Base-by-base conservation (phyloP, 2,329 filamentous ascomycete species). In the Fonsecaea erecta region DNA sequence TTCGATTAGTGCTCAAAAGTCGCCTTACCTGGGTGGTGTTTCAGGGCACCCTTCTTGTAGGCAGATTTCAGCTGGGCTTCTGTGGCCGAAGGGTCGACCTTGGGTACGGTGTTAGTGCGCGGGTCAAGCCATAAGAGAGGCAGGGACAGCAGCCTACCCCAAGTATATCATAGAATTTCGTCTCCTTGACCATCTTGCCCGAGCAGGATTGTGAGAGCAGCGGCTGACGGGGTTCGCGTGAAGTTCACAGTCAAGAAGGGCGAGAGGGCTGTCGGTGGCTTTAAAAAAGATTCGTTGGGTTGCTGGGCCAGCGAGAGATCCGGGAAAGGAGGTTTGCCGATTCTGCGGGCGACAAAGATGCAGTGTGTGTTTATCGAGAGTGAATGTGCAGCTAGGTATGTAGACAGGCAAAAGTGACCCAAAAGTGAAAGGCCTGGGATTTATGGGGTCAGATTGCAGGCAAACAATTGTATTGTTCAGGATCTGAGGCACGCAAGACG, bases 51-150 rank as follows among this genome's bases (percentile, higher is more conserved):
- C 76, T 96, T 97, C 75, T 92, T 90, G 81, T 99, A 99, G 18
- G 94, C 92, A 75, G 93, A 93, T 84, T 95, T 97, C 71, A 99
- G 83, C 80, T 97, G 90, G 72, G 89, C 83, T 74, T 98, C 94
- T 65, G 90, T 90, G 71, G 91, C 62, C 74, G 86, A 88, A 70
- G 92, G 89, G 73, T 90, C 71, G 72, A 96, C 91, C 92, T n/a
- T 96, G 71, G 30, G 48, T 52, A 62, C 65, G 71, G 63, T 34
- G 74, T 77, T 65, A 74, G 62, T 69, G 18, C 7, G 14, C 26
- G 51, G n/a, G 21, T 43, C 24, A 32, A 61, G 64, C 37, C 55
- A 35, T 30, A 14, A 30, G 55, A 18, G 16, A 70, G 52, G 28
- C 12, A 48, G n/a, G 3, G 28, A 30, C 3, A 30, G 8, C n/a